These are phyloP conservation scores for Malus sylvestris DNA, from an alignment of 306 rosid genomes.

Conservation along the genomic window DNA sequence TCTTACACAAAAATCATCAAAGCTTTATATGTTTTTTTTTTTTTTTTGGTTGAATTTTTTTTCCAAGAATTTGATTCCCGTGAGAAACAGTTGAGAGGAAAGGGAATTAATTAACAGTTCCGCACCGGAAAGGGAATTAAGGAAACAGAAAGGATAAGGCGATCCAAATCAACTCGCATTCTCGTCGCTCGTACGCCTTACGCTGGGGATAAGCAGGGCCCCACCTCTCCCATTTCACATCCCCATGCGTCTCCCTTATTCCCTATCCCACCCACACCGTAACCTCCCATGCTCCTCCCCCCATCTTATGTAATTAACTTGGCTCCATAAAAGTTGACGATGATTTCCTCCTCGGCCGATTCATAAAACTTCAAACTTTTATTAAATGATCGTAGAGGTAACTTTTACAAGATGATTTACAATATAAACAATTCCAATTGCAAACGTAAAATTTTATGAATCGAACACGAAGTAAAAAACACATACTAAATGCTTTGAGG, in stretches of 20 bases:
- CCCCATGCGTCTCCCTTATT: background rate
- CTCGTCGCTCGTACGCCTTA: conserved; percentile 32
- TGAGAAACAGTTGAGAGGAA: background rate
- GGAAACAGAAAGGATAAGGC: conserved; percentile 32
- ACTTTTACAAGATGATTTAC: no score
- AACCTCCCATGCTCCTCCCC: background rate
- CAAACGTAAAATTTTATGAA: no score
- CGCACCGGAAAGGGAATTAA: background rate
- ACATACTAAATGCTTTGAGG: no score
- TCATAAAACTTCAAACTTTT: no score
- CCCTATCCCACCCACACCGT: background rate
- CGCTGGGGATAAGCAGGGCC: conserved; percentile 47
- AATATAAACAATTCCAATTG: no score
- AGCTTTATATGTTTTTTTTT: background rate
- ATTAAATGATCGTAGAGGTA: no score
- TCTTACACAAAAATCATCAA: background rate
- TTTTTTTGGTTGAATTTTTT: no score
- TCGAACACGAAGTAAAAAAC: no score
- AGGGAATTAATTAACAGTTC: background rate
- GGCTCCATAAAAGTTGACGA: no score
- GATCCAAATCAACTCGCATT: conserved; percentile 10
- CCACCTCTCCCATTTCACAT: conserved; percentile 12
- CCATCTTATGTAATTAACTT: background rate
- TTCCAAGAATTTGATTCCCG: background rate
- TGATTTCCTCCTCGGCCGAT: no score